phyloP scores from a whole-genome alignment of 2,329 filamentous ascomycete species.

The Neopestalotiopsis rosae region DNA sequence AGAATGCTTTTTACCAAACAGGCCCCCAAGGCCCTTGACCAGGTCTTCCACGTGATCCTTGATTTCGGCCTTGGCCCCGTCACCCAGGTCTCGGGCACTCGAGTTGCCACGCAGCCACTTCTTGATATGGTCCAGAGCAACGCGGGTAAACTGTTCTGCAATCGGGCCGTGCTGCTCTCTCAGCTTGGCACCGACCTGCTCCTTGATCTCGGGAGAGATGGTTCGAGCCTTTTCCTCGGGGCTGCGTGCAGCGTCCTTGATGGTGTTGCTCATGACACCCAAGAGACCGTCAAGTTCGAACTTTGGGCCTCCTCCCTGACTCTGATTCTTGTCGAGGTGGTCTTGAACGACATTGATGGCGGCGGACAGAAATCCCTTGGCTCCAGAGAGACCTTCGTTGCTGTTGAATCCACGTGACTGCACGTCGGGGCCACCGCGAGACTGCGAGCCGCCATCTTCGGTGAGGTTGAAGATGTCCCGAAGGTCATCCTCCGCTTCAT shows the following conservation, averaged over 20 bases:
- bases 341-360: conserved; percentile 48
- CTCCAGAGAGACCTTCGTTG: conserved; percentile 27
- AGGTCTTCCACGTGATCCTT: conserved; percentile 49
- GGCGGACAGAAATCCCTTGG: conserved; percentile 45
- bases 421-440: conserved; percentile 19
- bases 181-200: conserved; percentile 45
- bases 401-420: conserved; percentile 17
- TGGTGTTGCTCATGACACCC: conserved; percentile 46
- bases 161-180: conserved; percentile 48
- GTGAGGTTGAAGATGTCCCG: conserved; percentile 50
- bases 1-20: conserved; percentile 46
- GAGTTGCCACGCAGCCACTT: conserved; percentile 50
- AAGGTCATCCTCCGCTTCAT: conserved; percentile 47
- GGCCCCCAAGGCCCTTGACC: conserved; percentile 47
- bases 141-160: conserved; percentile 51
- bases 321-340: conserved; percentile 39
- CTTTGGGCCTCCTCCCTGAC: conserved; percentile 32
- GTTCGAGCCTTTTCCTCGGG: conserved; percentile 51
- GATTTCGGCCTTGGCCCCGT: conserved; percentile 49
- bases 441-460: conserved; percentile 32
- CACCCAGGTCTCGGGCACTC: conserved; percentile 45
- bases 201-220: conserved; percentile 53
- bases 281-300: conserved; percentile 50
- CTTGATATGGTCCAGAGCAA: conserved; percentile 53
- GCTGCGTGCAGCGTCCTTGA: conserved; percentile 50